Evolutionary conservation across 352 stramenopile species (phyloP).

Genomic region (Globisporangium paddicum): DNA sequence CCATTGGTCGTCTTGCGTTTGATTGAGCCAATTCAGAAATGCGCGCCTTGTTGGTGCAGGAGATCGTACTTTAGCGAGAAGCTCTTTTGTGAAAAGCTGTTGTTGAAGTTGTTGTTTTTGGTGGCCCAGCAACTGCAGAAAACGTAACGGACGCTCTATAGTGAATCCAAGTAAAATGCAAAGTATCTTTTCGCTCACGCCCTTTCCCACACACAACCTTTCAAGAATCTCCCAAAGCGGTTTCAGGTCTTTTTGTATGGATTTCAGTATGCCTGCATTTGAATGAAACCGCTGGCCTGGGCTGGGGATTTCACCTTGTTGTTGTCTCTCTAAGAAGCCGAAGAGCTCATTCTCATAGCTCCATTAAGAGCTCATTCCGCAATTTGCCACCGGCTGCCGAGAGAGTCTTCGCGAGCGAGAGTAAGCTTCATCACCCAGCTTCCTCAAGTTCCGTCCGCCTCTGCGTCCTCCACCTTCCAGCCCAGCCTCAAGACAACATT

Average conservation of each 20-base stretch:
- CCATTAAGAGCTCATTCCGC: neutral
- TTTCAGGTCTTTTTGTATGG: neutral
- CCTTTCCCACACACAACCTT: neutral
- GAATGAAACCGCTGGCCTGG: neutral
- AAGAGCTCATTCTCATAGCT: neutral
- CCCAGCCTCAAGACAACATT: neutral
- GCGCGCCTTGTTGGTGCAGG: neutral
- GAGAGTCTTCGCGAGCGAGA: constrained; percentile 14
- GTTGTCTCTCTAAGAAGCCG: neutral
- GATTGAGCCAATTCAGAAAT: neutral
- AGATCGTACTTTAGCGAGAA: neutral
- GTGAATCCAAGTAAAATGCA: neutral
- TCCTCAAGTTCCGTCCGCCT: constrained; percentile 27
- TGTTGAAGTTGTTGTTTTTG: neutral
- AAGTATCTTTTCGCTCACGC: neutral
- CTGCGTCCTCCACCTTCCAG: neutral
- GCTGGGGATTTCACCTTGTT: neutral
- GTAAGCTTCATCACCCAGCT: constrained; percentile 75
- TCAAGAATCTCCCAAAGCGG: neutral
- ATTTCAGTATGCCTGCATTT: neutral
- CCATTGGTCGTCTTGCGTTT: neutral
- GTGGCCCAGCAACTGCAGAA: neutral
- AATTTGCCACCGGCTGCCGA: constrained; percentile 1
- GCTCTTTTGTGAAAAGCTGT: neutral
- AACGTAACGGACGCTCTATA: neutral